Evolutionary conservation across 2,329 filamentous ascomycete species (phyloP).

Genomic region (Trichophyton simii): DNA sequence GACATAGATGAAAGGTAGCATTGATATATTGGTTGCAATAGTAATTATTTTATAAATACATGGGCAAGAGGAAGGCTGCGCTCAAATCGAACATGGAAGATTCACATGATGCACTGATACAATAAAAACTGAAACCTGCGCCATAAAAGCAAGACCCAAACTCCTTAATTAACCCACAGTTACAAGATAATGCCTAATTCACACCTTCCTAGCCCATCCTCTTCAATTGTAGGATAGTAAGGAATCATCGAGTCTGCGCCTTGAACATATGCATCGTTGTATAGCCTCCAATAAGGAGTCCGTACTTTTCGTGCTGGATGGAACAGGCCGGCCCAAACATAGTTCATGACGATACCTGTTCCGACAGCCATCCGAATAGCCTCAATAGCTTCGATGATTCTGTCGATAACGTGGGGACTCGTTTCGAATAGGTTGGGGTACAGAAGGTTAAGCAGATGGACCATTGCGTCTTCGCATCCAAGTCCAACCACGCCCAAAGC

Average conservation of each 20-base stretch:
- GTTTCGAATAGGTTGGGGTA: constrained; percentile 98
- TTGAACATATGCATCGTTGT: constrained; percentile 95
- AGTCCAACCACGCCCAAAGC: constrained; percentile 94
- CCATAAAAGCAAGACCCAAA: neutral
- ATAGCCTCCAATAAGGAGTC: constrained; percentile 88
- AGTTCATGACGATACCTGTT: constrained; percentile 88
- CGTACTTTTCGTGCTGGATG: constrained; percentile 92
- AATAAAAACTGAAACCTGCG: neutral
- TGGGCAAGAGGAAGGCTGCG: neutral
- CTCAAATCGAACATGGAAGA: neutral
- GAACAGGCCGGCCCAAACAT: constrained; percentile 94
- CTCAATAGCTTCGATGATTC: constrained; percentile 94
- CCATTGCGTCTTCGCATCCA: constrained; percentile 96
- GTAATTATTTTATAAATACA: constrained; percentile 1
- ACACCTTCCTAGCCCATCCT: constrained; percentile 63
- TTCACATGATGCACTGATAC: neutral
- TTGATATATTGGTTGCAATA: neutral
- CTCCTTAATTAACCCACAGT: constrained; percentile 14
- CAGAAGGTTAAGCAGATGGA: constrained; percentile 89
- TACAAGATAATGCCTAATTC: constrained; percentile 76
- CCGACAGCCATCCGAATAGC: constrained; percentile 89
- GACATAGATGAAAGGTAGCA: neutral
- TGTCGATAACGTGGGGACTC: constrained; percentile 93
- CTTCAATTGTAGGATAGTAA: constrained; percentile 79
- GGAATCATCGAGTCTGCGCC: constrained; percentile 89